Percentiles rank a stretch among this genome's conserved stretches.
Conservation (phyloP, 495 filamentous ascomycete species). For the Aspergillus ellipticus region DNA sequence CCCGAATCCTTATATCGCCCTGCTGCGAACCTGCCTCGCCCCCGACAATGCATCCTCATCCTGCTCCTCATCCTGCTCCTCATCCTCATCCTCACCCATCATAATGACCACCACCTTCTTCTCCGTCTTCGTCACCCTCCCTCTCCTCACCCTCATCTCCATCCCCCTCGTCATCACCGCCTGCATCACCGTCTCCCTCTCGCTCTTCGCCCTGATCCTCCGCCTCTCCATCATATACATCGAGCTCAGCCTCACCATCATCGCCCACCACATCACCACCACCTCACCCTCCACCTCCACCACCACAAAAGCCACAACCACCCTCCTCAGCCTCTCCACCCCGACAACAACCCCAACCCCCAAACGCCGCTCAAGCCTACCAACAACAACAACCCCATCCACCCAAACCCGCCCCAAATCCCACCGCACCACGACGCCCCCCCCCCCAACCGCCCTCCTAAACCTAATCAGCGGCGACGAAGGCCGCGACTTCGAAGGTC, state of each 20-base stretch:
- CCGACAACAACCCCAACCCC: conserved; percentile 13
- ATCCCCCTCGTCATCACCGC: conserved; percentile 68
- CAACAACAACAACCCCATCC: conserved; percentile 13
- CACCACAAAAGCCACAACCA: conserved; percentile 28
- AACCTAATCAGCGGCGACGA: conserved; percentile 37
- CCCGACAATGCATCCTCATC: not conserved
- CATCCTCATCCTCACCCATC: not conserved
- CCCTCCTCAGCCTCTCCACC: conserved; percentile 22
- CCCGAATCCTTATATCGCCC: not conserved
- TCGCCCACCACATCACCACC: conserved; percentile 48
- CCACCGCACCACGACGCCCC: too few relatives aligned
- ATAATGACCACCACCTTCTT: conserved; percentile 42
- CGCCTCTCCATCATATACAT: conserved; percentile 65
- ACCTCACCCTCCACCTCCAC: conserved; percentile 32
- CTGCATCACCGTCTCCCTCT: conserved; percentile 62
- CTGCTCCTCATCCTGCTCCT: not conserved
- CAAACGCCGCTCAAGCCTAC: conserved; percentile 25
- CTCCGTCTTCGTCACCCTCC: conserved; percentile 54
- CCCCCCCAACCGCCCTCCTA: conserved; percentile 20
- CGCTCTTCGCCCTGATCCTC: conserved; percentile 60
- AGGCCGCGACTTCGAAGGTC: conserved; percentile 77
- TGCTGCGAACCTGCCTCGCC: not conserved
- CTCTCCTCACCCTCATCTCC: conserved; percentile 60
- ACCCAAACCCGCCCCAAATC: conserved; percentile 15
- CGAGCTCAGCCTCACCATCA: conserved; percentile 58